Evolutionary conservation across 176 grass and related monocot species (phyloP).

Genomic region (Chrysopogon serrulatus): DNA sequence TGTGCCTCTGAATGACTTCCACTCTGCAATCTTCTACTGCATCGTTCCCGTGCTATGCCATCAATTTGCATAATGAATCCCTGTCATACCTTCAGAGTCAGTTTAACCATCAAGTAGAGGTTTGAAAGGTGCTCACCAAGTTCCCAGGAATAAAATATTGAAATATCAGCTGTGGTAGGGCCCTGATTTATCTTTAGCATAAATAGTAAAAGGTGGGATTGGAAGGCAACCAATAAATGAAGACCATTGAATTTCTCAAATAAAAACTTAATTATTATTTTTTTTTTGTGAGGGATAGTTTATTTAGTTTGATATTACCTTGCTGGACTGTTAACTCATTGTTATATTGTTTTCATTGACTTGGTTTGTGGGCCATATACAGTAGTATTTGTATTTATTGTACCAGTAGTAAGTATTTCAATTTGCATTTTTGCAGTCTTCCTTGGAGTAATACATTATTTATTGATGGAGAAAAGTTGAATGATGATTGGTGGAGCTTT

Average conservation of each 20-base stretch:
- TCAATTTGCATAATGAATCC: not conserved
- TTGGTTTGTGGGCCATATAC: not conserved
- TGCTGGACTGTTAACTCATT: not conserved
- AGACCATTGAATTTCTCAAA: not conserved
- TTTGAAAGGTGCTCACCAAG: not conserved
- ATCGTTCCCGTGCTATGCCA: not conserved
- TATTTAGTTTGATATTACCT: not conserved
- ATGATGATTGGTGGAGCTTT: slow-evolving; percentile 71
- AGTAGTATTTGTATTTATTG: slow-evolving; percentile 21
- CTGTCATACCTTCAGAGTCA: not conserved
- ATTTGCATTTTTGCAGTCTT: slow-evolving; percentile 54
- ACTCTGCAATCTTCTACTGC: not conserved
- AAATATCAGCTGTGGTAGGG: not conserved
- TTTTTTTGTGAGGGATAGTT: too few species aligned
- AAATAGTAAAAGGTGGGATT: not conserved
- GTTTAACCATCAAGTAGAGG: not conserved
- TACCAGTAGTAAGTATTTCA: slow-evolving; percentile 5
- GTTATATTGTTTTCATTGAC: not conserved
- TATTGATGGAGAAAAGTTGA: slow-evolving; percentile 43
- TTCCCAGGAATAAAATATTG: not conserved
- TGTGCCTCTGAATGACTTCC: not conserved
- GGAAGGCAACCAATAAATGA: not conserved
- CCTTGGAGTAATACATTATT: slow-evolving; percentile 48
- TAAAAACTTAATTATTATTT: too few species aligned
- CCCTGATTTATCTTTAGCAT: not conserved